These are phyloP conservation scores for Eimeria tenella DNA, from an alignment of 169 alveolate genomes.

Conservation along the genomic window DNA sequence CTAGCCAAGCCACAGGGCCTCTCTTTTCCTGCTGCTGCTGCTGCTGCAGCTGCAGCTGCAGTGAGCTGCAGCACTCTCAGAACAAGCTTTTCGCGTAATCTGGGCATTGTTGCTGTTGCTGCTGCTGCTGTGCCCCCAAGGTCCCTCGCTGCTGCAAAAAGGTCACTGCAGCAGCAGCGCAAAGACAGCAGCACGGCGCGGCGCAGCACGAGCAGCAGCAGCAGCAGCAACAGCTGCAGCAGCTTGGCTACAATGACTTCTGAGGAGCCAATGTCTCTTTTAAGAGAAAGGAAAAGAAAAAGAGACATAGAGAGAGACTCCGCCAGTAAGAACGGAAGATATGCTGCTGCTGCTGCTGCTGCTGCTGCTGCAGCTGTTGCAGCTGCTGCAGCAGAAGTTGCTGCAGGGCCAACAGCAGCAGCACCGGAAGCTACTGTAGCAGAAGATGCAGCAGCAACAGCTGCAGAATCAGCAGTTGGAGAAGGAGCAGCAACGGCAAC, in stretches of 20 bases:
- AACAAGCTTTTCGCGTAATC: too few species aligned
- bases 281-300: neutral
- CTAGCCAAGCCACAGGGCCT: too few species aligned
- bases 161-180: neutral
- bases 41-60: too few species aligned
- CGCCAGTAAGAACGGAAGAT: too few species aligned
- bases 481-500: neutral
- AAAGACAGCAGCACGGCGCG: too few species aligned
- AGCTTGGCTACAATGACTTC: neutral
- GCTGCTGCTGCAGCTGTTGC: neutral
- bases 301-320: neutral
- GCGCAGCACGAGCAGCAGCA: neutral
- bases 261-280: neutral
- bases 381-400: conserved; percentile 4
- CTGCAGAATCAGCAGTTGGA: neutral
- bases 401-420: neutral
- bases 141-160: neutral
- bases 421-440: conserved; percentile 13
- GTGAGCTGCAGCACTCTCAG: too few species aligned
- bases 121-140: too few species aligned
- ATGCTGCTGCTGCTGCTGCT: conserved; percentile 23
- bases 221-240: neutral
- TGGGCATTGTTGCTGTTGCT: neutral
- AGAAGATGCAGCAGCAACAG: conserved; percentile 10
- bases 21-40: too few species aligned